Base-by-base conservation (phyloP, 176 grass and related monocot species). In the sorghum (Sorghum bicolor) region DNA sequence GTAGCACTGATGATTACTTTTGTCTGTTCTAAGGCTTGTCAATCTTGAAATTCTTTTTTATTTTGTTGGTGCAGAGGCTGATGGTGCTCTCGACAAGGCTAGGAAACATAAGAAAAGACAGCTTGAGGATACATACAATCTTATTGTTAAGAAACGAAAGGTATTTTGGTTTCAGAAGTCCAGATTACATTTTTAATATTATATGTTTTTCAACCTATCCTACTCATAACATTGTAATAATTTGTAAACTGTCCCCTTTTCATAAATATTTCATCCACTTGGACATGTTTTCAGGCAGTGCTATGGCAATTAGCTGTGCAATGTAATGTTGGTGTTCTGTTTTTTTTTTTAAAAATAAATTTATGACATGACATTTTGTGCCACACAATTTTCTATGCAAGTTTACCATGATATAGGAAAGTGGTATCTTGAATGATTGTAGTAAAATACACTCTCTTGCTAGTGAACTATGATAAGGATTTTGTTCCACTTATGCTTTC, bases 61-160 rank as follows among this genome's bases (percentile, higher is more conserved):
- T 80, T 52, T 85, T 32, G 14, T 84, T 90, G 53, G 38, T 84
- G 50, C 88, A 99, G 93, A 96, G 70, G 93, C 97, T 8, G 97
- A 99, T 90, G 97, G 97, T 89, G 97, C 97, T 79, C 85, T 99
- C 5, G 97, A 99, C 80, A 99, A 99, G 89, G 93, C 97, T 50
- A 96, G 97, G 78, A 99, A 99, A 63, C 97, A 99, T 92, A 99
- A 99, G 87, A 99, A 99, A 91, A 90, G 97, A 61, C 97, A 99
- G 71, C 97, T 99, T 78, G 93, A 99, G 75, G 94, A 96, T 82
- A 93, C 94, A 58, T 89, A 83, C 47, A 91, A 96, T 90, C 88
- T 96, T 79, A 85, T 96, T 84, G 24, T 93, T 71, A 96, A 96
- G 73, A 96, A 96, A 92, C 91, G 97, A 69, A 99, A 99, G 93